Evolutionary conservation across 768 basidiomycete species (phyloP).

Genomic region (Boletus fagicola): DNA sequence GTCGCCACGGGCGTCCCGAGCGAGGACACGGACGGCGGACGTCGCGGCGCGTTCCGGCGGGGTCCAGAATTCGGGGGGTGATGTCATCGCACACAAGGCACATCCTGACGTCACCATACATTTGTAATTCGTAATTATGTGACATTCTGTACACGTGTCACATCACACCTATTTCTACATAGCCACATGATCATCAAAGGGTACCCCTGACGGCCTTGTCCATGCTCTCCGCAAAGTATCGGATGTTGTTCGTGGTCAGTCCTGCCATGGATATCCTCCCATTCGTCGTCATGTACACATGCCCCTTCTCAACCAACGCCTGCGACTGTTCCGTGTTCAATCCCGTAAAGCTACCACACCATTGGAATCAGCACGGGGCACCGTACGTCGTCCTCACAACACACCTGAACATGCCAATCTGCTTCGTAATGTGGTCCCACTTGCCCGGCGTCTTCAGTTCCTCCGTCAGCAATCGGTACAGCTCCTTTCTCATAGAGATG

Average conservation of each 20-base stretch:
- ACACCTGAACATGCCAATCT: slow-evolving; percentile 98
- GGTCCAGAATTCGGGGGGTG: slow-evolving; percentile 28
- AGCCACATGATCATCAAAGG: slow-evolving; percentile 31
- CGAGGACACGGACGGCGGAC: slow-evolving; percentile 15
- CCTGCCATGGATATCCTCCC: slow-evolving; percentile 96
- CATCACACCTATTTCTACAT: slow-evolving; percentile 7
- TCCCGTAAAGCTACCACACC: slow-evolving; percentile 71
- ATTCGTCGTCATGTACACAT: slow-evolving; percentile 83
- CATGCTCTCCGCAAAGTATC: slow-evolving; percentile 67
- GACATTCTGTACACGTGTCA: neutral
- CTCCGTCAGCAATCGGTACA: slow-evolving; percentile 65
- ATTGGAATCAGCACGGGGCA: slow-evolving; percentile 14
- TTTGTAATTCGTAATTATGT: neutral
- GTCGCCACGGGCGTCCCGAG: too few species aligned
- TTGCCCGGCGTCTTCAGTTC: slow-evolving; percentile 84
- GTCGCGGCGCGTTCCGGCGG: slow-evolving; percentile 28
- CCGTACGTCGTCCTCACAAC: slow-evolving; percentile 12
- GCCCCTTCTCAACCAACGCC: slow-evolving; percentile 65
- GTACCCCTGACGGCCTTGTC: slow-evolving; percentile 62
- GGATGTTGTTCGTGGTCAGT: slow-evolving; percentile 75
- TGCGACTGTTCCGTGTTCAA: slow-evolving; percentile 64
- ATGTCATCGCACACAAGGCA: slow-evolving; percentile 31
- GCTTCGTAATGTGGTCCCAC: slow-evolving; percentile 94
- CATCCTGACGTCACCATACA: slow-evolving; percentile 27
- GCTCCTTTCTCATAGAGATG: slow-evolving; percentile 83